These are phyloP conservation scores for Xylaria sp. DNA, from an alignment of 2,329 filamentous ascomycete genomes.

Conservation along the genomic window DNA sequence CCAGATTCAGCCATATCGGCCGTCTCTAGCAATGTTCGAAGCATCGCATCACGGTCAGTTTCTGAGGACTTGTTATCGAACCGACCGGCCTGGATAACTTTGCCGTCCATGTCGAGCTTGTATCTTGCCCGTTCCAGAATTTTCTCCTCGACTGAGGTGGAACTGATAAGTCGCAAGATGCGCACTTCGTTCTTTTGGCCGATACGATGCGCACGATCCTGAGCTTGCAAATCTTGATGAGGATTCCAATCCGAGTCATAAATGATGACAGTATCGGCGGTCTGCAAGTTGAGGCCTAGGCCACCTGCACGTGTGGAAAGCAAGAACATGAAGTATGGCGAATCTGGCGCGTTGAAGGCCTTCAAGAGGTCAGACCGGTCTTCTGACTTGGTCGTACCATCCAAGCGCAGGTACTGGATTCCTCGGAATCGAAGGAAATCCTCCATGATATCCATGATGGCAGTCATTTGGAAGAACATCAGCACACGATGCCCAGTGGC, in stretches of 20 bases:
- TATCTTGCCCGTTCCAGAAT: conserved; percentile 95
- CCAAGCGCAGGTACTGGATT: conserved; percentile 85
- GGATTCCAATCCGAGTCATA: conserved; percentile 99
- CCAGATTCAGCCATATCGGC: conserved; percentile 68
- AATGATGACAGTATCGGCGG: conserved; percentile 98
- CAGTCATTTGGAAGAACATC: conserved; percentile 99
- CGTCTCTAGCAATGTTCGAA: conserved; percentile 88
- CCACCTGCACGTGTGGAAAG: conserved; percentile 98
- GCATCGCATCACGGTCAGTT: conserved; percentile 95
- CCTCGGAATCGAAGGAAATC: conserved; percentile 88
- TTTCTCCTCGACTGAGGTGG: conserved; percentile 97
- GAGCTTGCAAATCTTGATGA: conserved; percentile 97
- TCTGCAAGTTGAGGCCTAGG: conserved; percentile 94
- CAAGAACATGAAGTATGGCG: conserved; percentile 96
- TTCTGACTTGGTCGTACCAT: conserved; percentile 96
- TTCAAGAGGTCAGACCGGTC: conserved; percentile 90
- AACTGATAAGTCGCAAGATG: conserved; percentile 92
- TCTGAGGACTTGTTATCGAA: conserved; percentile 99
- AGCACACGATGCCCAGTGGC: conserved; percentile 89
- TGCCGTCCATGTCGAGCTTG: conserved; percentile 99
- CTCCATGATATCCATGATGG: conserved; percentile 99
- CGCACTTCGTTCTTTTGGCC: conserved; percentile 99
- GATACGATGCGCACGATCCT: conserved; percentile 99
- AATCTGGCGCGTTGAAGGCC: conserved; percentile 86
- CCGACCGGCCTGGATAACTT: conserved; percentile 98